Conservation (phyloP, 352 stramenopile species). For the Phytophthora rubi region DNA sequence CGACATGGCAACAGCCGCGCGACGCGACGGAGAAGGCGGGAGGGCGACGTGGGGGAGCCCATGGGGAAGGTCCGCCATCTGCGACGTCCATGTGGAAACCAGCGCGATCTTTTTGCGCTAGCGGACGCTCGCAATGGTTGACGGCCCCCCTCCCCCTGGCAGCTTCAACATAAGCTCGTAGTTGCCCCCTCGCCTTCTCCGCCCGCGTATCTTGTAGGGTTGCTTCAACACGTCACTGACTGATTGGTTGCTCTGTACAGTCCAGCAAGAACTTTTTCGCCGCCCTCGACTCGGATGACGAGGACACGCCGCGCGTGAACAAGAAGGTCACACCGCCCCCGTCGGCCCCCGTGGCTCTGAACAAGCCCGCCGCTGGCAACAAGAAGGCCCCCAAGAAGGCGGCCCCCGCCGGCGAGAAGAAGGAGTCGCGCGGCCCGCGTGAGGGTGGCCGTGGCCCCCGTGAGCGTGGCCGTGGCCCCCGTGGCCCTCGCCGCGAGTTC, state of each 20-base stretch:
- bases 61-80: constrained; percentile 13
- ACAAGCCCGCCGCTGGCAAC: constrained; percentile 87
- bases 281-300: constrained; percentile 79
- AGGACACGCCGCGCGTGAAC: constrained; percentile 72
- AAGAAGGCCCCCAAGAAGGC: constrained; percentile 81
- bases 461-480: constrained; percentile 53
- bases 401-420: constrained; percentile 58
- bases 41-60: neutral
- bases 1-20: constrained; percentile 12
- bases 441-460: constrained; percentile 51
- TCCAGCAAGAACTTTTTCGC: constrained; percentile 76
- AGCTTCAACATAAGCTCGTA: constrained; percentile 13
- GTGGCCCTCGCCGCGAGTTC: constrained; percentile 85
- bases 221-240: constrained; percentile 19
- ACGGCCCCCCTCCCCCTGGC: neutral
- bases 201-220: neutral
- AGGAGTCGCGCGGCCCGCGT: constrained; percentile 58
- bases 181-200: neutral
- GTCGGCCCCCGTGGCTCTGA: constrained; percentile 68
- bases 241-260: constrained; percentile 31
- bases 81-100: constrained; percentile 15
- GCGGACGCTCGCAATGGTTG: constrained; percentile 19
- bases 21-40: neutral
- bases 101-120: constrained; percentile 31
- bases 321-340: constrained; percentile 60